Evolutionary conservation across 2,329 filamentous ascomycete genomes (phyloP), one percentile per base, ranked within the genome.

Genomic region (Knoxdaviesia proteae): DNA sequence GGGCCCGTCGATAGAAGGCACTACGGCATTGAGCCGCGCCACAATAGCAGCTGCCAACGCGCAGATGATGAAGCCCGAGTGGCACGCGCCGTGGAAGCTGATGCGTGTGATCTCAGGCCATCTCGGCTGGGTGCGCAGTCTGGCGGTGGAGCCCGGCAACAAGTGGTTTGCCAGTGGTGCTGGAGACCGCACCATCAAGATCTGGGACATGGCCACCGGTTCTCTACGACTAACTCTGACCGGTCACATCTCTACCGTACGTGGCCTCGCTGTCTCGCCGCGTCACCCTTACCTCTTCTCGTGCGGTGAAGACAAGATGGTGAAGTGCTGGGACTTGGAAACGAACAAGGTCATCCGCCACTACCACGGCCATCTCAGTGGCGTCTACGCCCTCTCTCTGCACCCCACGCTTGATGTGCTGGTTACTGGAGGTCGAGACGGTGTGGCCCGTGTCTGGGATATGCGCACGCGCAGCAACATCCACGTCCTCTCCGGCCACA

Each of bases 321-420:
- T 98, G 48, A 98, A 98, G 62, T 98, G 90, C 63, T 98, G 90
- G 90, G 90, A 98, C 63, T 64, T 98, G 49, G 90, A 98, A 61
- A 94, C 88, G n/a, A 98, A 98, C 65, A 94, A 94, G 61, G 90
- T 98, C 46, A 94, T 96, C 55, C 75, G 88, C 36, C 86, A 94
- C 61, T 98, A 96, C 58, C 90, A 98, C 58, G 92, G 92, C 11
- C 90, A 98, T 62, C 65, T 98, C 29, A 93, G 84, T 52, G 90
- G 90, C 49, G 90, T 98, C 4, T 98, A 98, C 61, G 87, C 87
- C 1, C 67, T 98, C 5, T 74, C 82, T 3, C 65, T 98, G n/a
- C 90, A 98, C 56, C 90, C 90, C 0, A 94, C 86, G 0, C 71
- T 98, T 5, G 90, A 98, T 53, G 82, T 98, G 1, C 70, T 98